Evolutionary conservation across 2,329 filamentous ascomycete genomes (phyloP), one percentile per base, ranked within the genome.

Genomic region (Stemphylium vesicarium): DNA sequence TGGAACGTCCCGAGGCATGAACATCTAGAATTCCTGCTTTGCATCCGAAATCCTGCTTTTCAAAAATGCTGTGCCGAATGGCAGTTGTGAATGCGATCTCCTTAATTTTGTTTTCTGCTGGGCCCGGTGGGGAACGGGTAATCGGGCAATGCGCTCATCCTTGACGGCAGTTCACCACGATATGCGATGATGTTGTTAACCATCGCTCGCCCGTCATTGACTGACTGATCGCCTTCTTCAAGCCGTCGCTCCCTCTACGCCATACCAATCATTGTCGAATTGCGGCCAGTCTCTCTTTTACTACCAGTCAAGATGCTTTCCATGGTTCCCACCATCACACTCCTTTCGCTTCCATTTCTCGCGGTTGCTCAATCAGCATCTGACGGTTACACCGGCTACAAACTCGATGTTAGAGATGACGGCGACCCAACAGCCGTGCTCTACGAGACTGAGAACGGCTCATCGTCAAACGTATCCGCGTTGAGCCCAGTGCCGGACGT

Each of bases 301-400:
- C n/a, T 2, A 56, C 24, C 13, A 42, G 32, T 46, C 49, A 73
- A 61, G 53, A 65, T 68, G 63, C 60, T 56, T 20, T 68, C 65
- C 33, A 53, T 71, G 39, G 57, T 69, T 37, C 60, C 68, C 15
- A 50, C 66, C 22, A 22, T 72, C 33, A 62, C 68, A 47, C 53
- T 73, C 46, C 56, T 77, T 52, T 59, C 77, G 24, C 38, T 78
- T 44, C 69, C 65, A 47, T 69, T 75, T 52, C 56, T 71, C 29
- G 74, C 64, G 47, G 66, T 68, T 50, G 59, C 68, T 22, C 72
- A 73, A 46, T 60, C 71, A 65, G 73, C 71, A 41, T 71, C 65
- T 45, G 76, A 74, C 54, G 83, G 84, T 57, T 87, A 87, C 67
- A 78, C 81, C 13, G 84, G 83, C 45, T 86, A 86, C 71, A 76